Base-by-base conservation (phyloP, 106 monocot genomes). In the Platanthera guangdongensis region DNA sequence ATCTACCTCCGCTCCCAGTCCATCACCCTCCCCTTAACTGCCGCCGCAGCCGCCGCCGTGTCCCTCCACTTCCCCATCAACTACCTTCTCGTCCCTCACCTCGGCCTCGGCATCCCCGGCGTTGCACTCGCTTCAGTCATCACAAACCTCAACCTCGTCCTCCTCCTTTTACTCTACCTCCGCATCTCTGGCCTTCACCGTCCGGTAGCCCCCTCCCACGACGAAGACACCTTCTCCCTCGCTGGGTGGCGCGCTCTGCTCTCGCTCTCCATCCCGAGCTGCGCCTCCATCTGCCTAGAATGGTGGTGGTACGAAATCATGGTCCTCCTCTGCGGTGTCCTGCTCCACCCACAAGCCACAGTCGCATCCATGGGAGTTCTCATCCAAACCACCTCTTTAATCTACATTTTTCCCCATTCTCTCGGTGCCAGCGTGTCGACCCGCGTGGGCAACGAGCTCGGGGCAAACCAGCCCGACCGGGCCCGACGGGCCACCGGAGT, bases 231-330 rank as follows among this genome's bases (percentile, higher is more conserved):
- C 50, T 71, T 71, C 15, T 50, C 79, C 19, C 13, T 81, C 50
- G 52, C 22, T 53, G 81, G 81, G 10, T 84, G 84, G 84, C 4
- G 30, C 1, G 55, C 77, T 0, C 77, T 84, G 11, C 74, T 81
- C 50, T 13, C 50, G 19, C 75, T 84, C 9, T 39, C 78, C 5
- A 14, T 81, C 39, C 81, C 80, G 14, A 84, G 84, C 78, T 77
- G 77, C 68, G 57, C 72, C 21, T 81, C 81, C 45, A 83, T 94
- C 8, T 94, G 94, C 76, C 77, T 94, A 10, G 91, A 91, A 70
- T 94, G 94, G 94, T 94, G 90, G 94, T 94, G 94, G 94, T 94
- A 94, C 78, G 90, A 91, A 81, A 91, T 94, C 85, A 84, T 91
- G 77, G 91, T 84, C 68, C 76, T 84, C 18, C 74, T 84, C 30